phyloP scores from a whole-genome alignment of 495 filamentous ascomycete genomes.

The Viridothelium virens region DNA sequence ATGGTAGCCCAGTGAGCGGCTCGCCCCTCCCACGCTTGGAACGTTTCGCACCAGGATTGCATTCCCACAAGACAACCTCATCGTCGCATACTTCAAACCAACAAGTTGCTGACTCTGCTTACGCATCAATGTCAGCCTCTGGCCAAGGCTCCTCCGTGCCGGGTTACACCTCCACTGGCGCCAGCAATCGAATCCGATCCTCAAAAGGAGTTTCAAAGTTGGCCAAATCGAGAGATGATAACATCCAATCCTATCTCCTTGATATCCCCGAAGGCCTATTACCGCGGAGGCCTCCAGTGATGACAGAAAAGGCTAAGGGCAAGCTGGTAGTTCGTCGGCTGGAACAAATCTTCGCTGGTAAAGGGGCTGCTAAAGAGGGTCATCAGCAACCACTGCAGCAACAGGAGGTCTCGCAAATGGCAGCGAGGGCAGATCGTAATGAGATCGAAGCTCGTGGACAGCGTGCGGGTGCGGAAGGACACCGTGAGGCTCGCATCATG shows the following conservation, averaged over 20 bases:
- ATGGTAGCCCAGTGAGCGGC: slow-evolving; percentile 24
- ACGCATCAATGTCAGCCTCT: slow-evolving; percentile 61
- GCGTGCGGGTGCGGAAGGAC: slow-evolving; percentile 33
- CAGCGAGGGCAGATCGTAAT: slow-evolving; percentile 37
- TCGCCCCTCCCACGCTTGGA: slow-evolving; percentile 20
- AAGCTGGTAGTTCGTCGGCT: slow-evolving; percentile 61
- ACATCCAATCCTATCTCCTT: slow-evolving; percentile 51
- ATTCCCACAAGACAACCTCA: slow-evolving; percentile 24
- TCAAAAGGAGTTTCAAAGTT: slow-evolving; percentile 29
- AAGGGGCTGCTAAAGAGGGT: slow-evolving; percentile 39
- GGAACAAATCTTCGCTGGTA: slow-evolving; percentile 74
- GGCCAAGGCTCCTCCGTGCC: slow-evolving; percentile 33
- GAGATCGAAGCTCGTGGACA: slow-evolving; percentile 34
- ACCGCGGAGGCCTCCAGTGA: slow-evolving; percentile 39
- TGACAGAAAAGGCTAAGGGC: slow-evolving; percentile 63
- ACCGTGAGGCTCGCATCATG: slow-evolving; percentile 46
- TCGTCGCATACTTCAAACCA: slow-evolving; percentile 45
- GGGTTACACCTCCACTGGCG: slow-evolving; percentile 14
- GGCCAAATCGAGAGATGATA: slow-evolving; percentile 38
- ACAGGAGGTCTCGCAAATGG: slow-evolving; percentile 51
- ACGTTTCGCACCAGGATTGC: slow-evolving; percentile 8
- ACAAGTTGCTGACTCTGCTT: slow-evolving; percentile 60
- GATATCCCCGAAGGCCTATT: slow-evolving; percentile 55
- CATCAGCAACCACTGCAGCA: slow-evolving; percentile 44
- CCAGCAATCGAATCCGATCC: background rate